A percentile compares a stretch with the other conserved stretches of the same genome.
phyloP scores from a whole-genome alignment of 2,329 filamentous ascomycete genomes.

The Calonectria leucothoes region DNA sequence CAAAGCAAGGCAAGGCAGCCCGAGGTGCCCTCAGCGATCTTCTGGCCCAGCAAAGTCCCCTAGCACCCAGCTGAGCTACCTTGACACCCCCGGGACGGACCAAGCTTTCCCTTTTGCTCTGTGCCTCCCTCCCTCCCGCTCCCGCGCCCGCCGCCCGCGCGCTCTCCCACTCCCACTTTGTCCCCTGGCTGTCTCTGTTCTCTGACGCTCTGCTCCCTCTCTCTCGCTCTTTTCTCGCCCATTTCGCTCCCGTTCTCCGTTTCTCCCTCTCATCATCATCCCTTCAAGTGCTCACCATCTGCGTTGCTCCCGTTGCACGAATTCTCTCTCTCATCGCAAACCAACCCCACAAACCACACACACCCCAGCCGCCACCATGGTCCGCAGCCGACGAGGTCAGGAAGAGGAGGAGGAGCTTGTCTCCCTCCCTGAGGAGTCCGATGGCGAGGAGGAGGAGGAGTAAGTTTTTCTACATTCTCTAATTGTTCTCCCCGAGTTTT shows the following conservation, averaged over 20 bases:
- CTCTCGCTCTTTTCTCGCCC: constrained; percentile 4
- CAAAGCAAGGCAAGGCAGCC: not conserved
- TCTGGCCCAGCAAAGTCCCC: not conserved
- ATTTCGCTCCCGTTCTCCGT: not conserved
- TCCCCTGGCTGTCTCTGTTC: constrained; percentile 8
- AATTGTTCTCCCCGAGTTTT: constrained; percentile 1
- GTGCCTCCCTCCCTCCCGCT: constrained; percentile 3
- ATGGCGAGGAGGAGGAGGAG: constrained; percentile 66
- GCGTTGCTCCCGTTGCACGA: constrained; percentile 1
- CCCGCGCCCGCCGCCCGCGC: constrained; percentile 8
- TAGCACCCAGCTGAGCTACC: constrained; percentile 1
- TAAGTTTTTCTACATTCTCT: constrained; percentile 50
- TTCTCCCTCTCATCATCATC: constrained; percentile 13
- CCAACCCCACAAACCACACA: not conserved
- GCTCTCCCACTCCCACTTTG: constrained; percentile 1
- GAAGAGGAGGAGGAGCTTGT: constrained; percentile 65
- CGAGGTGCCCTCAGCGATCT: not conserved
- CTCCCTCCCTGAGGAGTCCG: constrained; percentile 63
- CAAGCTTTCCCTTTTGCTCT: constrained; percentile 1
- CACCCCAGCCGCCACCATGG: constrained; percentile 10
- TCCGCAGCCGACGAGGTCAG: constrained; percentile 25
- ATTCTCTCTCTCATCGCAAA: not conserved
- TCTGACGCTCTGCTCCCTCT: constrained; percentile 14
- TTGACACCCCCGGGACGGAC: constrained; percentile 3
- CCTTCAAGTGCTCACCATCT: constrained; percentile 4